These are phyloP conservation scores for Venturia effusa DNA, from an alignment of 2,329 filamentous ascomycete species.

Conservation along the genomic window DNA sequence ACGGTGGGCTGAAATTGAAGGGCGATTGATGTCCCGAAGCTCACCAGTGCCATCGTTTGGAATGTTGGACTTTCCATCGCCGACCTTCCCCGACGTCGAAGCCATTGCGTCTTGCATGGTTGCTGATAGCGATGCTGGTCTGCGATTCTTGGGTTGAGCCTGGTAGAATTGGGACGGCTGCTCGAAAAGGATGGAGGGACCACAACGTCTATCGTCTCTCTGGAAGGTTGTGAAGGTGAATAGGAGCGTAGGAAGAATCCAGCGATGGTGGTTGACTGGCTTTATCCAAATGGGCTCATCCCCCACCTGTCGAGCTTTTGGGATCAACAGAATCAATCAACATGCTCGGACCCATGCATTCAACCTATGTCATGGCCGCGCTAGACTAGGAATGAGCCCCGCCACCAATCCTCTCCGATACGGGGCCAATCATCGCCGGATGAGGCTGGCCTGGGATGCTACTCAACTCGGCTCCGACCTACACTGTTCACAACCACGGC, in stretches of 20 bases:
- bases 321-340: not conserved
- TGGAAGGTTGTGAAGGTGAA: not conserved
- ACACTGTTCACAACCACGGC: not conserved
- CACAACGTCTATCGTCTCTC: not conserved
- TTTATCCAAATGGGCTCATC: not conserved
- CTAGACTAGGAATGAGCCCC: not conserved
- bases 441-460: not conserved
- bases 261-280: not conserved
- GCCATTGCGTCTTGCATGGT: not conserved
- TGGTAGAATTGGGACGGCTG: not conserved
- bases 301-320: not conserved
- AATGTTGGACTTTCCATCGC: conserved; percentile 29
- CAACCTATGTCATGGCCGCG: not conserved
- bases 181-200: not conserved
- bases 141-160: not conserved
- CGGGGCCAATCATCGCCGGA: not conserved
- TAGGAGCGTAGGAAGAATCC: not conserved
- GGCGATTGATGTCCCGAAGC: conserved; percentile 18
- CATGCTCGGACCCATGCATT: not conserved
- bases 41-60: conserved; percentile 64
- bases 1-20: not conserved
- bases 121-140: not conserved
- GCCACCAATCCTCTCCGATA: not conserved
- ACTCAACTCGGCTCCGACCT: not conserved
- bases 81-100: not conserved